A percentile compares a stretch with the other conserved stretches of the same genome.
Conservation (phyloP, 2,329 filamentous ascomycete species). For the Fusarium nelsonii region DNA sequence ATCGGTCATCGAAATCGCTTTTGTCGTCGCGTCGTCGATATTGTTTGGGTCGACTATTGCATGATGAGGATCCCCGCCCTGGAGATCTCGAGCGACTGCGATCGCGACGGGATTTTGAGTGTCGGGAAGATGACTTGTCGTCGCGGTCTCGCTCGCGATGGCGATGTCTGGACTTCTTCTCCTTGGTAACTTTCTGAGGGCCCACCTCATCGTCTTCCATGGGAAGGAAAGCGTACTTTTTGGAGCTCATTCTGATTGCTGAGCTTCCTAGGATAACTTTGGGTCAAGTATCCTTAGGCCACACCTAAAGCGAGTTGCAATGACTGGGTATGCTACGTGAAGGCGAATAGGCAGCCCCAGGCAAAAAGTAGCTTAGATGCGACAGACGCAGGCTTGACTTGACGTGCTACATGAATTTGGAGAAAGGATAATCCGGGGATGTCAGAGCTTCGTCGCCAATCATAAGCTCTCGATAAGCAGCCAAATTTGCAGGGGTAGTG, state of each 20-base stretch:
- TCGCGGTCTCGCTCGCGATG: slow-evolving; percentile 55
- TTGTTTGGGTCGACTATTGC: slow-evolving; percentile 55
- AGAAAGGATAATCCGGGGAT: slow-evolving; percentile 40
- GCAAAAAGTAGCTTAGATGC: slow-evolving; percentile 22
- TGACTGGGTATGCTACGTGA: neutral
- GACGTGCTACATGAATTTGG: slow-evolving; percentile 19
- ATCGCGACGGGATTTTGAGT: slow-evolving; percentile 47
- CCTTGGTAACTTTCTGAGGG: slow-evolving; percentile 64
- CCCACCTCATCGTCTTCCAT: slow-evolving; percentile 75
- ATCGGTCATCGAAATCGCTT: slow-evolving; percentile 77
- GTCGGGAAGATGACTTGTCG: slow-evolving; percentile 48
- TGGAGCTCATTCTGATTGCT: slow-evolving; percentile 60
- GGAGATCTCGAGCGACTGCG: slow-evolving; percentile 54
- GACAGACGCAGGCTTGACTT: slow-evolving; percentile 11
- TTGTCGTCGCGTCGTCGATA: slow-evolving; percentile 58
- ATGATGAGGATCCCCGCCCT: slow-evolving; percentile 42
- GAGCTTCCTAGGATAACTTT: neutral
- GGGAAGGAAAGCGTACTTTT: slow-evolving; percentile 74
- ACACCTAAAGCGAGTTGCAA: neutral
- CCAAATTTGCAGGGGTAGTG: slow-evolving; percentile 18
- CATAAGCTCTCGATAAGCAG: slow-evolving; percentile 36
- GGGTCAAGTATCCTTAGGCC: neutral
- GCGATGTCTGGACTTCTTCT: slow-evolving; percentile 60
- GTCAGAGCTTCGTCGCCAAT: slow-evolving; percentile 42
- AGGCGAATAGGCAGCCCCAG: slow-evolving; percentile 14